Percentiles rank a stretch among this genome's conserved stretches.
Evolutionary conservation across 345 rosid genomes (phyloP).

Genomic region (Gossypium sturtianum): DNA sequence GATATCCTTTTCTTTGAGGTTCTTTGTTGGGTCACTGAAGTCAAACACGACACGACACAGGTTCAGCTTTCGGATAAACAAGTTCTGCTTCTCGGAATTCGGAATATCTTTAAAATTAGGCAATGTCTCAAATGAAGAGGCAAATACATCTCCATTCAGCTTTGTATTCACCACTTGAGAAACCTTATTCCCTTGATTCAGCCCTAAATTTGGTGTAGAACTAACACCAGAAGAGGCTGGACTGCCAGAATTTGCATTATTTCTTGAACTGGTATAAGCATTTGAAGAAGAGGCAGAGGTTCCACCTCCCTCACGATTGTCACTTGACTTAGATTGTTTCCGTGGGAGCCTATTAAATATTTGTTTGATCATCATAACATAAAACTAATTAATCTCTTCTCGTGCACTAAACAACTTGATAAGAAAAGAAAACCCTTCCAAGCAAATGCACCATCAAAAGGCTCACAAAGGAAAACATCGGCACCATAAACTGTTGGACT

Average conservation of each 20-base stretch:
- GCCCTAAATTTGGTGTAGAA: constrained; percentile 24
- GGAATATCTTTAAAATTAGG: constrained; percentile 74
- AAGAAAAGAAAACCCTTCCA: constrained; percentile 10
- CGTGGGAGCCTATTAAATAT: constrained; percentile 53
- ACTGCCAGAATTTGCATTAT: constrained; percentile 26
- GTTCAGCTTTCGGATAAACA: constrained; percentile 49
- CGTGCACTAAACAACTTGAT: constrained; percentile 10
- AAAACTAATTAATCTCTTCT: neutral
- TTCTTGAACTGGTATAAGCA: constrained; percentile 35
- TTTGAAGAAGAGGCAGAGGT: constrained; percentile 32
- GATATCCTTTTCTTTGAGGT: constrained; percentile 56
- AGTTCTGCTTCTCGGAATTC: constrained; percentile 55
- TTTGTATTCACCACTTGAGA: constrained; percentile 37
- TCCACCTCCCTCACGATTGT: constrained; percentile 41
- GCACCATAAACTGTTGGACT: neutral
- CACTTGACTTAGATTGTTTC: constrained; percentile 50
- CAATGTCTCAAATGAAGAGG: constrained; percentile 48
- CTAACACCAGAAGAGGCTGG: constrained; percentile 19
- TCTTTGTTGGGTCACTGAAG: constrained; percentile 30
- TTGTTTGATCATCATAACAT: constrained; percentile 44
- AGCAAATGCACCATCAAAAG: constrained; percentile 15
- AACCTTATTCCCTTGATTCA: constrained; percentile 37
- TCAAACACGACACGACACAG: constrained; percentile 61
- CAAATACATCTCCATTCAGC: constrained; percentile 42
- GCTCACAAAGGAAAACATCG: neutral